Evolutionary conservation across 2,329 filamentous ascomycete species (phyloP).

Genomic region (Sporothrix luriei): DNA sequence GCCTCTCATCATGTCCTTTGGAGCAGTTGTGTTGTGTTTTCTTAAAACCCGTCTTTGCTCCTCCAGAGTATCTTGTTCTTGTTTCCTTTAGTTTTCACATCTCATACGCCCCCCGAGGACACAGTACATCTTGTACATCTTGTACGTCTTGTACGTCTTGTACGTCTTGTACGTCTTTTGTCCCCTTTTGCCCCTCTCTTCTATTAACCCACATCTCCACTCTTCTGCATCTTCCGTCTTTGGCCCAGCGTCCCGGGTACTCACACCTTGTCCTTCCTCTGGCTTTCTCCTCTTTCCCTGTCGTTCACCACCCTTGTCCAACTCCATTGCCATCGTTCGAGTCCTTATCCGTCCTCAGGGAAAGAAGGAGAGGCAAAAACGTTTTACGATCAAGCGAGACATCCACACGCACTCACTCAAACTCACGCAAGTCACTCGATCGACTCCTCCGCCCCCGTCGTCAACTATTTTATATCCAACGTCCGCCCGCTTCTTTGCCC

Average conservation of each 20-base stretch:
- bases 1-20: conserved; percentile 11
- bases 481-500: conserved; percentile 28
- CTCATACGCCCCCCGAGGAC: conserved; percentile 6
- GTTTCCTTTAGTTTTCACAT: neutral
- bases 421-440: conserved; percentile 6
- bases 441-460: conserved; percentile 3
- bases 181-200: neutral
- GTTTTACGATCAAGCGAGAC: conserved; percentile 6
- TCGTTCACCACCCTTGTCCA: conserved; percentile 6
- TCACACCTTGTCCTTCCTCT: conserved; percentile 4
- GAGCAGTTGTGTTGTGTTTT: neutral
- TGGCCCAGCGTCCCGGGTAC: conserved; percentile 11
- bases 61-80: neutral
- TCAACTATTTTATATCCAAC: conserved; percentile 32
- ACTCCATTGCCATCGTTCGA: conserved; percentile 19
- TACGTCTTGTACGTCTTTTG: neutral
- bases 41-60: conserved; percentile 21
- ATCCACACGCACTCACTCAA: conserved; percentile 6
- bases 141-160: neutral
- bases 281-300: conserved; percentile 20
- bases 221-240: conserved; percentile 18
- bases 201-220: neutral
- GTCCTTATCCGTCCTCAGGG: neutral
- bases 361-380: neutral
- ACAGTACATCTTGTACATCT: neutral